Evolutionary conservation across 225 moss, liverwort and hornwort species (phyloP), one percentile per base, ranked within the genome.

Genomic region (Marchantia polymorpha): DNA sequence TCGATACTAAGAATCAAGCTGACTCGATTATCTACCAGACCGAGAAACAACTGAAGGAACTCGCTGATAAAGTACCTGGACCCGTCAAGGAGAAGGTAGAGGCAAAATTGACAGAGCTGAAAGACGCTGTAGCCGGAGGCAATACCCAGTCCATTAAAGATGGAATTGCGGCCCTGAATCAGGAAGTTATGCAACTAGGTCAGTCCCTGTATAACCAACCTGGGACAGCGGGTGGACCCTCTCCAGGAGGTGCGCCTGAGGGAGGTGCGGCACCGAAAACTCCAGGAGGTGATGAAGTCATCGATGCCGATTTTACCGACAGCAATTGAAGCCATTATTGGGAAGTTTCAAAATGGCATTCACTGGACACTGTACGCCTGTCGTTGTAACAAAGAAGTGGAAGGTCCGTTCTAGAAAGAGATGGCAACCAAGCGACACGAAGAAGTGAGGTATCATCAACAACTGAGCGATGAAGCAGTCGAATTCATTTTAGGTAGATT

Each of bases 281-380:
- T 2, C 74, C 82, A 20, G 75, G 82, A 47, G 91, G 88, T 9
- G 93, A 93, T 30, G 93, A 93, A 29, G 93, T 93, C 0, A 91
- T 93, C 12, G 93, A 93, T 73, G 93, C 93, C 7, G 85, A 82
- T 58, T 85, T 85, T 31, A 85, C 82, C 0, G 85, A 85, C 70
- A 85, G 78, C 58, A 82, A 71, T 39, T 83, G 53, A 72, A 64
- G 58, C 2, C 39, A 39, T 39, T 2, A 39, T 2, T 2, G 39
- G 39, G 39, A 39, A 39, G 39, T 39, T 39, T 39, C 39, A 39
- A 39, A 39, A 2, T 5, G 5, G 5, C 39, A 39, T 39, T 2
- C 39, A 39, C 3, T 39, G 39, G 2, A 5, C 39, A 39, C 5
- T 39, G 39, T 39, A 39, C 5, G 39, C 39, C 39, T 39, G 3